Evolutionary conservation across 2,329 filamentous ascomycete species (phyloP).

Genomic region (Hypoxylon sp.): DNA sequence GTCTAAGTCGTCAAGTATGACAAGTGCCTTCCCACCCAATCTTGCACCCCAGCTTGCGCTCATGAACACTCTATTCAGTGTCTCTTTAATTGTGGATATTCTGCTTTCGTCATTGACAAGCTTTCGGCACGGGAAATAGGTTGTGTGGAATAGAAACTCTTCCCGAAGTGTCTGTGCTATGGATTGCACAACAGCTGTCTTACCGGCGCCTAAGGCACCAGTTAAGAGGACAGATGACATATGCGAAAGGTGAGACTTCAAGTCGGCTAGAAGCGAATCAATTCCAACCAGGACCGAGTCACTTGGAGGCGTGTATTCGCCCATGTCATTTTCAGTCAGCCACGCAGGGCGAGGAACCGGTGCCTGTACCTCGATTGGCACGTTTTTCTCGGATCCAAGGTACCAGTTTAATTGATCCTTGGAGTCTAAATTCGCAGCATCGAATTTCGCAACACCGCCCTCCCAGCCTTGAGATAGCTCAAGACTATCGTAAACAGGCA

Average conservation of each 20-base stretch:
- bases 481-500: conserved; percentile 72
- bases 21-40: conserved; percentile 84
- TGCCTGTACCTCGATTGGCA: conserved; percentile 81
- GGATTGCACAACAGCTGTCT: conserved; percentile 83
- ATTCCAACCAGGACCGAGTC: conserved; percentile 84
- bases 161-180: conserved; percentile 80
- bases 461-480: conserved; percentile 77
- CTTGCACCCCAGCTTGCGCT: conserved; percentile 91
- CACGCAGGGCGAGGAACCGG: conserved; percentile 77
- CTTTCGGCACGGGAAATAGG: conserved; percentile 89
- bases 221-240: conserved; percentile 92
- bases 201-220: conserved; percentile 90
- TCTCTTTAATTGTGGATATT: conserved; percentile 92
- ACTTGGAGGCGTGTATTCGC: conserved; percentile 70
- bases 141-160: conserved; percentile 83
- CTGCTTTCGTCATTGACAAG: conserved; percentile 92
- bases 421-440: conserved; percentile 64
- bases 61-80: conserved; percentile 86
- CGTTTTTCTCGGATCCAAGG: conserved; percentile 80
- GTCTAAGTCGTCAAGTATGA: conserved; percentile 94
- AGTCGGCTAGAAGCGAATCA: conserved; percentile 79
- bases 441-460: conserved; percentile 86
- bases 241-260: conserved; percentile 83
- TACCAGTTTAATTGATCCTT: conserved; percentile 77
- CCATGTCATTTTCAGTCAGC: conserved; percentile 60